A percentile compares a stretch with the other conserved stretches of the same genome.
phyloP scores from a whole-genome alignment of 768 basidiomycete species.

The Hericium erinaceus region DNA sequence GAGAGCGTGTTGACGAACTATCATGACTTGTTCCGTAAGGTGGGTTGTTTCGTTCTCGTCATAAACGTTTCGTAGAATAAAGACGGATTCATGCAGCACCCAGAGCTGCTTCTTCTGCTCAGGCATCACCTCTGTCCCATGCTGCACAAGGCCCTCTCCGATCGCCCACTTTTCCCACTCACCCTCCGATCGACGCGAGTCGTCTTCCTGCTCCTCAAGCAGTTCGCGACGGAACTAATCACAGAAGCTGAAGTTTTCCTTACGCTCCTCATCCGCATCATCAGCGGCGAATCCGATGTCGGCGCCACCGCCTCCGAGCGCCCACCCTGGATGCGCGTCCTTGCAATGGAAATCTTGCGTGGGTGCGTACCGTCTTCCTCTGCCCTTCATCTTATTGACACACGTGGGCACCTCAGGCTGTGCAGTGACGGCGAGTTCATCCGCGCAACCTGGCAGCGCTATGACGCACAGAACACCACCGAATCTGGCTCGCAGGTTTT shows the following conservation, averaged over 20 bases:
- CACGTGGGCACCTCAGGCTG: background rate
- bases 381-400: background rate
- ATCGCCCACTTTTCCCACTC: slow-evolving; percentile 76
- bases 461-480: slow-evolving; percentile 14
- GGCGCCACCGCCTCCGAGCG: slow-evolving; percentile 31
- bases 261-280: slow-evolving; percentile 56
- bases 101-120: slow-evolving; percentile 78
- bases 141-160: slow-evolving; percentile 77
- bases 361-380: slow-evolving; percentile 1
- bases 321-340: slow-evolving; percentile 14
- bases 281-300: slow-evolving; percentile 54
- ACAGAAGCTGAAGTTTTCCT: slow-evolving; percentile 86
- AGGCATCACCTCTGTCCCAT: slow-evolving; percentile 86
- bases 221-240: slow-evolving; percentile 73
- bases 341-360: slow-evolving; percentile 13
- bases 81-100: slow-evolving; percentile 39
- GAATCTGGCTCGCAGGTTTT: slow-evolving; percentile 62
- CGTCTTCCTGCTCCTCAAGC: slow-evolving; percentile 86
- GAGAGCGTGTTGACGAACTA: slow-evolving; percentile 95
- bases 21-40: slow-evolving; percentile 76
- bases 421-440: slow-evolving; percentile 12
- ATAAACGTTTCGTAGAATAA: too few species aligned
- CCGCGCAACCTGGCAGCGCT: slow-evolving; percentile 11
- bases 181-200: slow-evolving; percentile 89
- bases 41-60: slow-evolving; percentile 21